These are phyloP conservation scores for Coemansia sp. DNA, from an alignment of 192 early-diverging fungal species.

Conservation along the genomic window DNA sequence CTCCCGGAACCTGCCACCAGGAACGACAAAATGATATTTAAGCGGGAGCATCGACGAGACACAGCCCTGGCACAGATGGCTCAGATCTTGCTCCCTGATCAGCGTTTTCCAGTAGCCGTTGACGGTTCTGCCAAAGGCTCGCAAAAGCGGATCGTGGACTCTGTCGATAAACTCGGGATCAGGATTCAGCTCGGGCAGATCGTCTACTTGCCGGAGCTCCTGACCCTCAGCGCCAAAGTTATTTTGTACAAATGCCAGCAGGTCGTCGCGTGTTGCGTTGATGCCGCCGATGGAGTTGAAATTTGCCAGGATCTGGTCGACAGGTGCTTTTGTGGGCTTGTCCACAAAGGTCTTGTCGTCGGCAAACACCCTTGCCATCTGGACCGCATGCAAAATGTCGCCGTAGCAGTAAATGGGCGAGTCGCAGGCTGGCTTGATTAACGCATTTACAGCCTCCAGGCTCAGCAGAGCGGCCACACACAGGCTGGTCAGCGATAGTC, in stretches of 20 bases:
- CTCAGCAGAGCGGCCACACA: background rate
- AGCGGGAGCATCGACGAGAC: conserved; percentile 57
- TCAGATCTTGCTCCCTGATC: conserved; percentile 57
- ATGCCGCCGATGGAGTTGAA: conserved; percentile 54
- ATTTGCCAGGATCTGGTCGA: conserved; percentile 50
- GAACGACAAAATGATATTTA: conserved; percentile 66
- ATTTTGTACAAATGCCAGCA: conserved; percentile 56
- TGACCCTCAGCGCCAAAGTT: conserved; percentile 60
- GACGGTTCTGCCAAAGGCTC: conserved; percentile 52
- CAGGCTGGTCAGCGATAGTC: background rate
- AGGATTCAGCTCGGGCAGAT: conserved; percentile 34
- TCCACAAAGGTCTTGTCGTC: conserved; percentile 80
- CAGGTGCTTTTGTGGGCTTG: conserved; percentile 65
- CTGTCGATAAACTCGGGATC: conserved; percentile 50
- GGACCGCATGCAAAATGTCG: conserved; percentile 60
- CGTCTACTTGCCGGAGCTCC: conserved; percentile 50
- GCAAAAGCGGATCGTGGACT: conserved; percentile 51
- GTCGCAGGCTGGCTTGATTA: conserved; percentile 50
- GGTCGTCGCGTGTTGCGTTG: conserved; percentile 26
- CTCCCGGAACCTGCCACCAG: conserved; percentile 73
- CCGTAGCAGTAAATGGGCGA: conserved; percentile 72
- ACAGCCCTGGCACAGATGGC: conserved; percentile 59
- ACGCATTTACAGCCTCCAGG: background rate
- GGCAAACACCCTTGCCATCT: conserved; percentile 59
- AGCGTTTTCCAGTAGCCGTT: conserved; percentile 63